These are phyloP conservation scores for Lagenidium sp. DNA, from an alignment of 352 stramenopile genomes.

Conservation along the genomic window DNA sequence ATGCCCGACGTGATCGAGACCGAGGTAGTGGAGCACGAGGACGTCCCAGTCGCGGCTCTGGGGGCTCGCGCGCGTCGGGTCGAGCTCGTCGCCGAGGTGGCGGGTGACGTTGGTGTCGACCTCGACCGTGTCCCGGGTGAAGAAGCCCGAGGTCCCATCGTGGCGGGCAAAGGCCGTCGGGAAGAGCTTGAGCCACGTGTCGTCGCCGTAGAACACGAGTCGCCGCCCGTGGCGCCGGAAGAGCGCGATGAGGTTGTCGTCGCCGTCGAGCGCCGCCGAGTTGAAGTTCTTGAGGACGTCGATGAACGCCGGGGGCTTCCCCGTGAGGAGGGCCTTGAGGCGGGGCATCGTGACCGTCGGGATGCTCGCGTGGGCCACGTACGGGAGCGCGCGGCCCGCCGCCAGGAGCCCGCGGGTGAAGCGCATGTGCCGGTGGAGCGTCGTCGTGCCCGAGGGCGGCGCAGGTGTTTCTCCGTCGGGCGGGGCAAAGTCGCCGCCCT, in stretches of 20 bases:
- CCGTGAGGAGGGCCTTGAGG: conserved; percentile 81
- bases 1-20: conserved; percentile 82
- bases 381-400: conserved; percentile 44
- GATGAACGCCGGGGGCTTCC: conserved; percentile 81
- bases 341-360: conserved; percentile 87
- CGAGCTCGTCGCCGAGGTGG: conserved; percentile 76
- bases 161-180: conserved; percentile 53
- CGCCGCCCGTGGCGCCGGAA: conserved; percentile 32
- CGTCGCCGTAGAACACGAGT: conserved; percentile 85
- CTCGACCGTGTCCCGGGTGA: conserved; percentile 80
- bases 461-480: no score
- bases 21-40: conserved; percentile 82
- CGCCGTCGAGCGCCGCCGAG: conserved; percentile 60
- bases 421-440: conserved; percentile 60
- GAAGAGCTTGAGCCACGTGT: conserved; percentile 88
- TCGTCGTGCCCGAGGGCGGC: no score
- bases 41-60: conserved; percentile 80
- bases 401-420: conserved; percentile 45
- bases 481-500: no score
- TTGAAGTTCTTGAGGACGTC: conserved; percentile 90
- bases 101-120: conserved; percentile 84
- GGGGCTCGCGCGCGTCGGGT: conserved; percentile 47
- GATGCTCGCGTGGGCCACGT: conserved; percentile 71
- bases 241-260: conserved; percentile 64
- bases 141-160: conserved; percentile 83